Evolutionary conservation across 1,139 yeast species (phyloP).

Genomic region (Debaryomyces subglobosus): DNA sequence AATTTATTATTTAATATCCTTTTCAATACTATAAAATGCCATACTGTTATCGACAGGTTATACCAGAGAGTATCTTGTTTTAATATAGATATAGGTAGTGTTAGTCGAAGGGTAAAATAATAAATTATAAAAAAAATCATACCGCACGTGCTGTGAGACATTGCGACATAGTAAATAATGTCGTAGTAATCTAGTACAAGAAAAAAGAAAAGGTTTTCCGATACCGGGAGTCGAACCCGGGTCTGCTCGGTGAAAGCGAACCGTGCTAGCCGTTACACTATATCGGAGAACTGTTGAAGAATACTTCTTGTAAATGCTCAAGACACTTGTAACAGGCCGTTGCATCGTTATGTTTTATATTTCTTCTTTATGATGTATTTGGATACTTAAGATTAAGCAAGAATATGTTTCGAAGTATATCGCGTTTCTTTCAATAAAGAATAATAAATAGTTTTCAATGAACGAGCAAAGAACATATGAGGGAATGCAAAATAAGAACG

Average conservation of each 20-base stretch:
- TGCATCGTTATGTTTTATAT: too few species aligned
- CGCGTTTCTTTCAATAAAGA: too few species aligned
- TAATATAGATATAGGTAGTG: not conserved
- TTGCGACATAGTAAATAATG: not conserved
- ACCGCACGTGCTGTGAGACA: not conserved
- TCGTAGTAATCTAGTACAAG: not conserved
- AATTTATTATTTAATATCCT: not conserved
- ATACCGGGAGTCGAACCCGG: constrained; percentile 86
- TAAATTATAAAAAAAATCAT: not conserved
- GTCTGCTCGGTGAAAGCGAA: constrained; percentile 82
- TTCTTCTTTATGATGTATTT: too few species aligned
- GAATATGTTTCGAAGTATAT: too few species aligned
- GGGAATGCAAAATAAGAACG: too few species aligned
- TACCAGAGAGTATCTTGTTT: not conserved
- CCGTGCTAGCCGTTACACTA: constrained; percentile 85
- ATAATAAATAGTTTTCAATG: too few species aligned
- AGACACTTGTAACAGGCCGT: too few species aligned
- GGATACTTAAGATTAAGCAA: too few species aligned
- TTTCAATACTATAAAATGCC: not conserved
- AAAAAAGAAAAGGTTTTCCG: constrained; percentile 43
- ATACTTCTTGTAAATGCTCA: not conserved
- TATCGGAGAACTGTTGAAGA: constrained; percentile 49
- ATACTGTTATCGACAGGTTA: not conserved
- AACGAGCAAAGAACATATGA: too few species aligned
- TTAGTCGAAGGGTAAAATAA: not conserved